Conservation (phyloP, 805 yeast genomes). For the Millerozyma miso region DNA sequence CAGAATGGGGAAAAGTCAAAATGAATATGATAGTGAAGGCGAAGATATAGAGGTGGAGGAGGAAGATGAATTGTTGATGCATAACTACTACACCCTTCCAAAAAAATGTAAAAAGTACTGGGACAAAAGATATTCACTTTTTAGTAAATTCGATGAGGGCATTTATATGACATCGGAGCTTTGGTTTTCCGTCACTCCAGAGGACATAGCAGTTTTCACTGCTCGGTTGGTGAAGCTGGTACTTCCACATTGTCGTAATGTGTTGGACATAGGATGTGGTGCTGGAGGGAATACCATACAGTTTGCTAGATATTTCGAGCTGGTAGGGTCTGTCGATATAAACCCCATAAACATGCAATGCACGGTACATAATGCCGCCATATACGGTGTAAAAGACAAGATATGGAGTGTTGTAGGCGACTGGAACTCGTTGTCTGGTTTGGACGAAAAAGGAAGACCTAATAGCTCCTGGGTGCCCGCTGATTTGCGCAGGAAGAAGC, state of each 20-base stretch:
- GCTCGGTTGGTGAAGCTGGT: constrained; percentile 52
- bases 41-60: constrained; percentile 6
- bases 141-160: constrained; percentile 63
- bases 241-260: constrained; percentile 43
- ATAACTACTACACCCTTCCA: constrained; percentile 37
- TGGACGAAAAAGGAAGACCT: constrained; percentile 5
- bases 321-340: constrained; percentile 60
- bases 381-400: constrained; percentile 55
- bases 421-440: constrained; percentile 30
- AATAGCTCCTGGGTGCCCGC: constrained; percentile 31
- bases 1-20: neutral
- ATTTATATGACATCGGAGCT: constrained; percentile 65
- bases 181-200: constrained; percentile 91
- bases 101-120: constrained; percentile 49
- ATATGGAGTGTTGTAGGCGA: constrained; percentile 49
- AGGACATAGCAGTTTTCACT: constrained; percentile 56
- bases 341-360: constrained; percentile 61
- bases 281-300: constrained; percentile 87
- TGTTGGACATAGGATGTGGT: constrained; percentile 76
- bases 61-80: constrained; percentile 34
- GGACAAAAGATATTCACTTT: constrained; percentile 56
- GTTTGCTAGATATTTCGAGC: constrained; percentile 55
- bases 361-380: constrained; percentile 57
- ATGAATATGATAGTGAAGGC: neutral
- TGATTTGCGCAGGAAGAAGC: constrained; percentile 11